Evolutionary conservation across 1,284 basidiomycete genomes (phyloP).

Genomic region (Apiotrichum siamense): DNA sequence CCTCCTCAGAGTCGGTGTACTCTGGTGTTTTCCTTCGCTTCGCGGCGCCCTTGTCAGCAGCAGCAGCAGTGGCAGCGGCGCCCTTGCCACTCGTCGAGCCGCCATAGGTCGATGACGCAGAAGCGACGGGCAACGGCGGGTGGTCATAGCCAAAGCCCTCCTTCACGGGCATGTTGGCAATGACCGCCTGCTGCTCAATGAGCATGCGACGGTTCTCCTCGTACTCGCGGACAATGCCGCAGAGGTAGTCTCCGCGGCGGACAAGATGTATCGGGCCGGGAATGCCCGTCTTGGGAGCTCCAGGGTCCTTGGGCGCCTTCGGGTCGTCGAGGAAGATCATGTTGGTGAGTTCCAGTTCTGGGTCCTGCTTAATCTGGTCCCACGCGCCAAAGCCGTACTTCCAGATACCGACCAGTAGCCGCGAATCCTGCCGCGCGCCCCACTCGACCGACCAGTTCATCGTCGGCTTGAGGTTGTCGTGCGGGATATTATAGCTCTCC

Average conservation of each 20-base stretch:
- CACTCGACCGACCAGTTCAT: conserved; percentile 95
- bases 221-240: conserved; percentile 78
- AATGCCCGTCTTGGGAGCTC: conserved; percentile 51
- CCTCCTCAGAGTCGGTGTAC: conserved; percentile 82
- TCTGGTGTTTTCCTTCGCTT: conserved; percentile 84
- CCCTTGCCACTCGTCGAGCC: background rate
- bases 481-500: conserved; percentile 77
- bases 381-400: conserved; percentile 93
- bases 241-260: conserved; percentile 88
- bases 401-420: conserved; percentile 89
- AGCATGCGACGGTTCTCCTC: conserved; percentile 81
- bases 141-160: conserved; percentile 43
- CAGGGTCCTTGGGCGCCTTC: conserved; percentile 53
- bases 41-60: conserved; percentile 59
- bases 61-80: conserved; percentile 1
- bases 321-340: conserved; percentile 99
- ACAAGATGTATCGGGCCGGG: conserved; percentile 97
- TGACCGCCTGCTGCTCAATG: conserved; percentile 50
- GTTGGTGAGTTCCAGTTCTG: conserved; percentile 71
- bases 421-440: conserved; percentile 87
- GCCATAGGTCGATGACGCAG: background rate
- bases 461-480: conserved; percentile 87
- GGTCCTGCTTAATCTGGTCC: conserved; percentile 83
- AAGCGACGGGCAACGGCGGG: conserved; percentile 20
- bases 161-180: conserved; percentile 48